Base-by-base conservation (phyloP, 73 alveolate species). In the Breviolum minutum region DNA sequence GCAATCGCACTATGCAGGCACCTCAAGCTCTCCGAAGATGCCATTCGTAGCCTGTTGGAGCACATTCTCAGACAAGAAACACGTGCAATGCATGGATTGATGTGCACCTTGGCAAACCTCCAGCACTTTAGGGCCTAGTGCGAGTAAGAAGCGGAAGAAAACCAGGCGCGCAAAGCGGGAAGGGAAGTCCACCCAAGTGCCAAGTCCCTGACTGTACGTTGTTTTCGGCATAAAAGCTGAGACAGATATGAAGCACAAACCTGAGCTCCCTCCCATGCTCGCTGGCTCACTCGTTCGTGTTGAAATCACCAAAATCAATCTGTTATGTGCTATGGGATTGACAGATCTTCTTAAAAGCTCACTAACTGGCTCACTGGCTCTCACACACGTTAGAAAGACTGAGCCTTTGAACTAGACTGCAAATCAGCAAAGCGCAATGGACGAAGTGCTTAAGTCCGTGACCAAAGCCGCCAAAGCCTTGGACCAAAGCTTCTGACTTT, bases 11-110 rank as follows among this genome's bases (percentile, higher is more conserved):
- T 13, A 19, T 26, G 30, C 20, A 73, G 86, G 24, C 63, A 26
- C 88, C 88, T 80, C 88, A 80, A 80, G 88, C 88, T 80, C 62
- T 69, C 5, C 88, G 9, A 80, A 80, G 14, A 80, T 40, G 32
- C 69, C 14, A 27, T 80, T 6, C 32, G 68, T 80, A 69, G 88
- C 86, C 86, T 77, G 86, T 20, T 20, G 0, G 11, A 12, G 12
- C 24, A 11, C 61, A 6, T 17, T 10, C 48, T 5, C 48, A 10
- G 83, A 73, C 83, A 24, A 4, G 48, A 73, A 73, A 73, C 40
- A 16, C 82, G 16, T 73, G 54, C 48, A 8, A 73, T 73, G 22
- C 54, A 13, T 73, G 22, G 22, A 13, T 20, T 73, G 83, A 16
- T 6, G 60, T 22, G 83, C 83, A 22, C 14, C 48, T 73, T 60